These are phyloP conservation scores for Saccharomyces hybrid DNA, from an alignment of 1,139 yeast species.

Conservation along the genomic window DNA sequence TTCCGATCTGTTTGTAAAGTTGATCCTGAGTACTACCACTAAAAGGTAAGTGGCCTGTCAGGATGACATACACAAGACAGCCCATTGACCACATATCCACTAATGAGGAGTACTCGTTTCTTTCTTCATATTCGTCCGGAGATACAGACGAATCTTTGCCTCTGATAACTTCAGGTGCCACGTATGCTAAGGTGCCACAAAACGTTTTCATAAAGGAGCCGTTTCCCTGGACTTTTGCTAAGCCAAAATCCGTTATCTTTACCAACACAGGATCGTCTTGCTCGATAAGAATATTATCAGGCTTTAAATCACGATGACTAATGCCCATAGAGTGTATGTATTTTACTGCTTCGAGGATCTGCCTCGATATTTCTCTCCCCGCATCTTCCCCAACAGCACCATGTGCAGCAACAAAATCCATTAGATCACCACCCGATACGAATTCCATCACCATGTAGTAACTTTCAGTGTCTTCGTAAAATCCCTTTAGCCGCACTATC, in stretches of 20 bases:
- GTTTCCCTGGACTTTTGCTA: conserved; percentile 73
- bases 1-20: conserved; percentile 63
- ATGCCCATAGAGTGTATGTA: conserved; percentile 87
- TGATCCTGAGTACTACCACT: conserved; percentile 88
- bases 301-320: conserved; percentile 87
- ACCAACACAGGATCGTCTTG: conserved; percentile 85
- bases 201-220: conserved; percentile 78
- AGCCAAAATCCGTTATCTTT: conserved; percentile 88
- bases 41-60: conserved; percentile 89
- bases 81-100: conserved; percentile 98
- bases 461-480: conserved; percentile 71
- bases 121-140: conserved; percentile 21
- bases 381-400: conserved; percentile 91
- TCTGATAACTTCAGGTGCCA: conserved; percentile 89
- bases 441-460: conserved; percentile 91
- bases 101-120: conserved; percentile 61
- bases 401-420: conserved; percentile 89
- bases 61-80: conserved; percentile 78
- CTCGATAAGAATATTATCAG: conserved; percentile 84
- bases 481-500: conserved; percentile 73
- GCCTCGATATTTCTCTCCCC: conserved; percentile 75
- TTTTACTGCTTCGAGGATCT: conserved; percentile 72
- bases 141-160: conserved; percentile 43
- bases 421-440: conserved; percentile 93
- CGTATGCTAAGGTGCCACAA: conserved; percentile 84